Percentiles rank a stretch among this genome's conserved stretches.
Conservation (phyloP, 1,139 yeast species). For the Saccharomyces hybrid region DNA sequence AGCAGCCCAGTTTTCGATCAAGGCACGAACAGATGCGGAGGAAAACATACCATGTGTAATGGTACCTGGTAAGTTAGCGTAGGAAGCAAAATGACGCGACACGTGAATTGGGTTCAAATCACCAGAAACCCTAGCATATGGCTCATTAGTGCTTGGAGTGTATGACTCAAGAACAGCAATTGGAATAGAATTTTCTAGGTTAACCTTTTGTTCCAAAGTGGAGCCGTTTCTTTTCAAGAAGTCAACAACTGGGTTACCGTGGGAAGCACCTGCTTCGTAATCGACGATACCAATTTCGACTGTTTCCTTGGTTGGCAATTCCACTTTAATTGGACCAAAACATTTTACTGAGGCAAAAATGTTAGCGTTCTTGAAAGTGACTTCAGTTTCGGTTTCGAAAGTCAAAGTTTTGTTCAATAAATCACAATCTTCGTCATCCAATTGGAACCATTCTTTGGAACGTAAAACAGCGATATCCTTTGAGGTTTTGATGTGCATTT, state of each 20-base stretch:
- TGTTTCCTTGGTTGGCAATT: conserved; percentile 87
- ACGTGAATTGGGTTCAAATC: conserved; percentile 98
- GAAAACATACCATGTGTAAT: conserved; percentile 99
- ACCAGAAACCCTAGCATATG: conserved; percentile 95
- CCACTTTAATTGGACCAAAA: conserved; percentile 76
- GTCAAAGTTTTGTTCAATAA: conserved; percentile 73
- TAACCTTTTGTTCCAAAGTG: conserved; percentile 88
- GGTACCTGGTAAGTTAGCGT: conserved; percentile 92
- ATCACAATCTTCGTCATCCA: conserved; percentile 57
- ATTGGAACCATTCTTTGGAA: conserved; percentile 97
- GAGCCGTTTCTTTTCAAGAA: conserved; percentile 86
- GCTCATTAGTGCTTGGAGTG: conserved; percentile 73
- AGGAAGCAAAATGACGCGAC: conserved; percentile 85
- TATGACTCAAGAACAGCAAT: conserved; percentile 50
- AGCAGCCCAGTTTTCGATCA: conserved; percentile 98
- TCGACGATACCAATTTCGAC: conserved; percentile 80
- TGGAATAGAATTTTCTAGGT: conserved; percentile 86
- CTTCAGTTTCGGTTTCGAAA: conserved; percentile 82
- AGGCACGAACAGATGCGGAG: conserved; percentile 86
- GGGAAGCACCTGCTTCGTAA: conserved; percentile 87
- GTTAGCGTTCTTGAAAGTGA: conserved; percentile 67
- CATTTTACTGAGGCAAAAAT: conserved; percentile 78
- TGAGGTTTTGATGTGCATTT: conserved; percentile 60
- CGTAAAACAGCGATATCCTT: conserved; percentile 90
- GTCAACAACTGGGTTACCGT: conserved; percentile 96